Evolutionary conservation across 2,329 filamentous ascomycete genomes (phyloP).

Genomic region (Verticillium klebahnii): DNA sequence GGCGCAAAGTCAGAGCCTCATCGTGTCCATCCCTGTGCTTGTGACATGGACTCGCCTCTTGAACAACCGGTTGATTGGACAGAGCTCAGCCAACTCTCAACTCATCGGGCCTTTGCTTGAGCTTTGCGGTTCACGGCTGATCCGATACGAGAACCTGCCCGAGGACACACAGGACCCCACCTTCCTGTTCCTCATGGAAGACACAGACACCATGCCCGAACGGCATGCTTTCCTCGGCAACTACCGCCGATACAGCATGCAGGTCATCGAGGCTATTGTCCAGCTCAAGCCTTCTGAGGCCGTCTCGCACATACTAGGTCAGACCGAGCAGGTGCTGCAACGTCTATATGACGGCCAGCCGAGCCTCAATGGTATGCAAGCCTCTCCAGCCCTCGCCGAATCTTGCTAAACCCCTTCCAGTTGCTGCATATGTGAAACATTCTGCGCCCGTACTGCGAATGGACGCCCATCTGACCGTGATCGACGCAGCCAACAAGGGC

Average conservation of each 20-base stretch:
- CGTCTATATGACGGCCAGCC: conserved; percentile 70
- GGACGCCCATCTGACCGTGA: conserved; percentile 84
- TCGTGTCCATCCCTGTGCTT: conserved; percentile 88
- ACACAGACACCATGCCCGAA: conserved; percentile 92
- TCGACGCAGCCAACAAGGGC: conserved; percentile 84
- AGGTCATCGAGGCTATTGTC: conserved; percentile 83
- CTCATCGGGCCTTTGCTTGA: conserved; percentile 75
- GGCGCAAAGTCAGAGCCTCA: conserved; percentile 78
- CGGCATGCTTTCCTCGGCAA: conserved; percentile 94
- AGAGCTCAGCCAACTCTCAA: conserved; percentile 55
- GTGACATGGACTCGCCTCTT: conserved; percentile 86
- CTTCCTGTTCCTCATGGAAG: conserved; percentile 78
- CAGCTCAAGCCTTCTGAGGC: conserved; percentile 78
- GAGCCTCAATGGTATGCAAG: conserved; percentile 57
- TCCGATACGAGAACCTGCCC: conserved; percentile 83
- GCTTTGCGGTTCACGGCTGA: conserved; percentile 74
- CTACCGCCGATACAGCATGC: conserved; percentile 84
- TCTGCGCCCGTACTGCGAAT: conserved; percentile 71
- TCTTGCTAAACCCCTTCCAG: conserved; percentile 20
- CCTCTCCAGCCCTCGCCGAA: not conserved
- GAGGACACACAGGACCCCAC: conserved; percentile 78
- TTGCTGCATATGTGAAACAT: conserved; percentile 60
- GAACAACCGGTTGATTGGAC: conserved; percentile 63
- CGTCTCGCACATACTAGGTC: conserved; percentile 77
- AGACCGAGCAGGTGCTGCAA: conserved; percentile 69